phyloP scores from a whole-genome alignment of 768 basidiomycete species.

The Lactarius sanguifluus region DNA sequence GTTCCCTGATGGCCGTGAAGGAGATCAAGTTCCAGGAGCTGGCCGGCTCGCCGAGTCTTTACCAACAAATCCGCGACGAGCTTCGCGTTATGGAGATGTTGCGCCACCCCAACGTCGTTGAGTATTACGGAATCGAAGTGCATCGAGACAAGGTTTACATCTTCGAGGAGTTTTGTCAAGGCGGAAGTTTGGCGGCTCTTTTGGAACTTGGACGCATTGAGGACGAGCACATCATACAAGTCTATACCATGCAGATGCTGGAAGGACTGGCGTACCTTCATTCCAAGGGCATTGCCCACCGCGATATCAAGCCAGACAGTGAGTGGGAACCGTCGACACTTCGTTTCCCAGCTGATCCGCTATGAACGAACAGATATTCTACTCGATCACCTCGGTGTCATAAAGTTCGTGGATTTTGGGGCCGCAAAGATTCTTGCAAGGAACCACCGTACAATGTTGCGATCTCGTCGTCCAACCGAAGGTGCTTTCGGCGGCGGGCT shows the following conservation, averaged over 20 bases:
- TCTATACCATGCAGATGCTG: constrained; percentile 96
- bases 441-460: constrained; percentile 77
- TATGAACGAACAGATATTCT: constrained; percentile 71
- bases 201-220: constrained; percentile 94
- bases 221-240: constrained; percentile 92
- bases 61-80: constrained; percentile 93
- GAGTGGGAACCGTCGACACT: constrained; percentile 39
- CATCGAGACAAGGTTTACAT: constrained; percentile 99
- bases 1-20: constrained; percentile 98
- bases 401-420: constrained; percentile 97
- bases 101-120: constrained; percentile 95
- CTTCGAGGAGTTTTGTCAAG: constrained; percentile 98
- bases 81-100: constrained; percentile 97
- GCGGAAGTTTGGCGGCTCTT: constrained; percentile 85
- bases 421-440: constrained; percentile 95
- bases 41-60: constrained; percentile 81
- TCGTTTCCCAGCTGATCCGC: not conserved
- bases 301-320: constrained; percentile 99
- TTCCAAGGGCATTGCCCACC: constrained; percentile 87
- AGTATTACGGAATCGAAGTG: constrained; percentile 98
- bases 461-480: constrained; percentile 60
- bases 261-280: constrained; percentile 94
- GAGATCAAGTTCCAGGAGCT: constrained; percentile 97
- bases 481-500: constrained; percentile 35
- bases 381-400: constrained; percentile 83